Conservation (phyloP, 2,329 filamentous ascomycete genomes). For the Periconia macrospinosa region DNA sequence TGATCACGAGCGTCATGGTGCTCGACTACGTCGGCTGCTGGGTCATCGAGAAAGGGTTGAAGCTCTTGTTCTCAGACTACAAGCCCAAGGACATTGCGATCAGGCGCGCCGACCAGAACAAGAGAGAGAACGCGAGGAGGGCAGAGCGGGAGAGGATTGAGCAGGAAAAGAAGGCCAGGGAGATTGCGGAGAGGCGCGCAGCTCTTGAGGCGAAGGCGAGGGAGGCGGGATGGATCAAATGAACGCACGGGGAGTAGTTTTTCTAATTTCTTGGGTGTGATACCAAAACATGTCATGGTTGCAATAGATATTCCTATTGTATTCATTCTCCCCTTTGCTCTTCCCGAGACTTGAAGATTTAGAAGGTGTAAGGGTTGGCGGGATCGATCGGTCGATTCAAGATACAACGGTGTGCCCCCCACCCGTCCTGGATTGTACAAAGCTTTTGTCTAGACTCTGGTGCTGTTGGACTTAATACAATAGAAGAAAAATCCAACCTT, state of each 20-base stretch:
- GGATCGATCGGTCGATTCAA: too few species aligned
- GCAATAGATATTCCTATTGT: too few species aligned
- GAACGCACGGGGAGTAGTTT: neutral
- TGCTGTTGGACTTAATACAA: too few species aligned
- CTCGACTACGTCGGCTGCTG: slow-evolving; percentile 87
- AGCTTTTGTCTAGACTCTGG: too few species aligned
- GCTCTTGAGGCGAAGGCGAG: slow-evolving; percentile 31
- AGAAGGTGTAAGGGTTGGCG: too few species aligned
- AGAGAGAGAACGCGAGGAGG: slow-evolving; percentile 72
- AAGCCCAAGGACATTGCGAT: slow-evolving; percentile 90
- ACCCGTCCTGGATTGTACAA: too few species aligned
- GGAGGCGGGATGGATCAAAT: slow-evolving; percentile 8
- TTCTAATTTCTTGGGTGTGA: too few species aligned
- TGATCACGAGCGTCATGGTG: slow-evolving; percentile 82
- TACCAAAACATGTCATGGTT: too few species aligned
- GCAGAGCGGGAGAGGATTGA: slow-evolving; percentile 54
- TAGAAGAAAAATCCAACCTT: too few species aligned
- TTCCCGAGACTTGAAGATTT: too few species aligned
- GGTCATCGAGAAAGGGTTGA: slow-evolving; percentile 82
- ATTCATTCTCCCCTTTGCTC: too few species aligned
- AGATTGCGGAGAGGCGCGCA: slow-evolving; percentile 35
- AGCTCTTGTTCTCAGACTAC: slow-evolving; percentile 86
- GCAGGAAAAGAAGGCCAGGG: slow-evolving; percentile 38
- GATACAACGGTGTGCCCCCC: too few species aligned
- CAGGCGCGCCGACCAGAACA: slow-evolving; percentile 81